Evolutionary conservation across 208 protist species (phyloP).

Genomic region (Dictyostelium gargantuum): DNA sequence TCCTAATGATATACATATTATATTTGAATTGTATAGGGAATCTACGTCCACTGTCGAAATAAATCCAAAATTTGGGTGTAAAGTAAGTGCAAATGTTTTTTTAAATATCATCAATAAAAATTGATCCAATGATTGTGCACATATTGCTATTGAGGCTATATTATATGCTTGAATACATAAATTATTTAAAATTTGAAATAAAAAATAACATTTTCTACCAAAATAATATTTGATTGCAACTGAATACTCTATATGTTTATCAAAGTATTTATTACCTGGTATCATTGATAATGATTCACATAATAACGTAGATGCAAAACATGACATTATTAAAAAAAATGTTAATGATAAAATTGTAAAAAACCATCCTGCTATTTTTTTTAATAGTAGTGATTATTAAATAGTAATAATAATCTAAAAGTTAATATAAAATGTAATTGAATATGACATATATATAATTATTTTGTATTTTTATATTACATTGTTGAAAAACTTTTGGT

Average conservation of each 20-base stretch:
- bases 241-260: slow-evolving; percentile 57
- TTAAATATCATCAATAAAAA: slow-evolving; percentile 32
- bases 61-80: not conserved
- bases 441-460: not conserved
- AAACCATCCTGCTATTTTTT: slow-evolving; percentile 12
- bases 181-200: slow-evolving; percentile 62
- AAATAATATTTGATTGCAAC: slow-evolving; percentile 43
- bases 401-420: not conserved
- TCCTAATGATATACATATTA: not conserved
- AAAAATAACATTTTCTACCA: not conserved
- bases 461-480: not conserved
- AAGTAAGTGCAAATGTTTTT: not conserved
- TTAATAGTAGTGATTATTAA: no score
- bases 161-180: slow-evolving; percentile 54
- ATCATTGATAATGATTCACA: slow-evolving; percentile 48
- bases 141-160: slow-evolving; percentile 51
- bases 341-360: slow-evolving; percentile 35
- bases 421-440: not conserved
- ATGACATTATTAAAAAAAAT: slow-evolving; percentile 55
- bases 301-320: slow-evolving; percentile 40
- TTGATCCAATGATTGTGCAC: slow-evolving; percentile 53
- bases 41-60: not conserved
- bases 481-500: slow-evolving; percentile 58
- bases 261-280: slow-evolving; percentile 43
- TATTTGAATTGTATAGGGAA: not conserved